These are phyloP conservation scores for Monilinia vaccinii-corymbosi DNA, from an alignment of 2,329 filamentous ascomycete genomes.

Conservation along the genomic window DNA sequence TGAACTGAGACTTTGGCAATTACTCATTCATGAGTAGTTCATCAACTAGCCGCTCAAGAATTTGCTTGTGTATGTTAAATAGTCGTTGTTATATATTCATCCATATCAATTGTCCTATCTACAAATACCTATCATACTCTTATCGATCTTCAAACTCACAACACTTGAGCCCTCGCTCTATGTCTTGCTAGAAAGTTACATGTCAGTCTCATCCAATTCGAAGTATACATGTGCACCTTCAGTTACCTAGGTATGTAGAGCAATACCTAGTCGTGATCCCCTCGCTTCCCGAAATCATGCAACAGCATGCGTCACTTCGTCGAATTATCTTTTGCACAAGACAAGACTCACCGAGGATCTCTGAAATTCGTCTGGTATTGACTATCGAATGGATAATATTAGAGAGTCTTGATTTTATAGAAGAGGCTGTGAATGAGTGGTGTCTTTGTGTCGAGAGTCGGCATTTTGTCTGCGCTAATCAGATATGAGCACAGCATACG, in stretches of 20 bases:
- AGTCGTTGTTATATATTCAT: neutral
- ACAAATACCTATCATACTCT: neutral
- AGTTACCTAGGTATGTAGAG: neutral
- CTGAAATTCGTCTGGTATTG: no score
- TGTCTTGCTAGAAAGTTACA: neutral
- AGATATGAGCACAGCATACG: no score
- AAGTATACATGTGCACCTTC: neutral
- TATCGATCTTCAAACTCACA: neutral
- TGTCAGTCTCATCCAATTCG: neutral
- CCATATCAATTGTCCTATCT: neutral
- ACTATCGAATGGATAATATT: no score
- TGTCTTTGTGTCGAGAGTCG: no score
- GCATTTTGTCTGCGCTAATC: no score
- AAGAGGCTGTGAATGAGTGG: neutral
- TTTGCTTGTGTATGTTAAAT: neutral
- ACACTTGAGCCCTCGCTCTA: neutral
- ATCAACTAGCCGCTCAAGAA: neutral
- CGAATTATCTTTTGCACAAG: neutral
- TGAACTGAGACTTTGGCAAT: neutral
- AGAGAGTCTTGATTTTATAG: neutral
- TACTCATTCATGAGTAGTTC: neutral
- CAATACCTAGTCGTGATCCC: neutral
- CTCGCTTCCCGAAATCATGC: neutral
- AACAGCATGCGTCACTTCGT: neutral
- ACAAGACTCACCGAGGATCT: fast-evolving